Conservation (phyloP, 106 monocot species). For the Acorus gramineus region DNA sequence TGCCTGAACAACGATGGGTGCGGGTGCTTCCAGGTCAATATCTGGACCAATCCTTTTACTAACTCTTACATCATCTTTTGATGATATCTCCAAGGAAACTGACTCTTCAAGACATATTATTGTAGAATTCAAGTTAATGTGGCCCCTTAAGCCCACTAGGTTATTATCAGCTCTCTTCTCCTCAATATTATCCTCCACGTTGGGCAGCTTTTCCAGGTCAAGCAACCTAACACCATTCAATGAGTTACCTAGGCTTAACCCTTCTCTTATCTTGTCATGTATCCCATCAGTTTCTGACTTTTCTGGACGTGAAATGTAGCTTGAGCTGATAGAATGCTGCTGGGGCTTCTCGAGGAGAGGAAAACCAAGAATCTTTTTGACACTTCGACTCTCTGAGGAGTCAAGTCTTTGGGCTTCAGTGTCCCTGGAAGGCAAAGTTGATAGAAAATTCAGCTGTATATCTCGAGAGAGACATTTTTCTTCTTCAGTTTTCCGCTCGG, state of each 20-base stretch:
- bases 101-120: conserved; percentile 6
- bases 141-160: background rate
- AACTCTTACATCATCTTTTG: conserved; percentile 12
- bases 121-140: conserved; percentile 47
- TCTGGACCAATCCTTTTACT: conserved; percentile 6
- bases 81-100: conserved; percentile 3
- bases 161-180: conserved; percentile 1
- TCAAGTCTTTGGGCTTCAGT: conserved; percentile 1
- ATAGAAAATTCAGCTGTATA: background rate
- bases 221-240: background rate
- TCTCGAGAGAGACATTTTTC: background rate
- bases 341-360: conserved; percentile 11
- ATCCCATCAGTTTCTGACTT: background rate
- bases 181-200: too few species aligned
- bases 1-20: background rate
- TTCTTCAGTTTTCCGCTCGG: conserved; percentile 2
- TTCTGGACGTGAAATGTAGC: background rate
- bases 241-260: background rate
- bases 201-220: background rate
- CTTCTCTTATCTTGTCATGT: conserved; percentile 3
- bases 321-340: background rate
- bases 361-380: conserved; percentile 11
- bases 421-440: conserved; percentile 3
- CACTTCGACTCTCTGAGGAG: background rate
- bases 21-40: conserved; percentile 43